Evolutionary conservation across 2,329 filamentous ascomycete species (phyloP).

Genomic region (Pseudogymnoascus sp.): DNA sequence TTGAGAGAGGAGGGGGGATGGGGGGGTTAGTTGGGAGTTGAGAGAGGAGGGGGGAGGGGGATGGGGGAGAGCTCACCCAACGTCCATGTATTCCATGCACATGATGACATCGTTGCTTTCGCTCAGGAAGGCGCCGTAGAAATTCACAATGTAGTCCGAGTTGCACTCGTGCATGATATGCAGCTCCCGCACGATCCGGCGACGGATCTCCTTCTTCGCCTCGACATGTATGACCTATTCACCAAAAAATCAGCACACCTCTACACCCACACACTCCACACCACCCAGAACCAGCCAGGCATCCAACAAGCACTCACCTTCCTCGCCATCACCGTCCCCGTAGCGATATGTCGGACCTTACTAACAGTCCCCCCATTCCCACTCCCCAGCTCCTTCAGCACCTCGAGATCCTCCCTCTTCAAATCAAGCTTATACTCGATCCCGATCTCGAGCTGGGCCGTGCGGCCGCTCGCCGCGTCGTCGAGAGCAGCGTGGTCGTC

Average conservation of each 20-base stretch:
- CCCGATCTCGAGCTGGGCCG: constrained; percentile 78
- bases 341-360: constrained; percentile 92
- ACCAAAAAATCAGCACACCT: neutral
- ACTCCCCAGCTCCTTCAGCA: constrained; percentile 88
- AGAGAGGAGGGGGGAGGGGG: too few species aligned
- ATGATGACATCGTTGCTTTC: constrained; percentile 96
- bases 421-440: constrained; percentile 95
- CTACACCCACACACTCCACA: neutral
- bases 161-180: constrained; percentile 99
- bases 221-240: constrained; percentile 90
- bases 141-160: constrained; percentile 92
- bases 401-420: constrained; percentile 82
- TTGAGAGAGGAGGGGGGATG: neutral
- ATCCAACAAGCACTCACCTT: constrained; percentile 60
- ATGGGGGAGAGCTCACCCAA: constrained; percentile 61
- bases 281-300: neutral
- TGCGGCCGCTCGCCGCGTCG: constrained; percentile 42
- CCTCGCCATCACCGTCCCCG: constrained; percentile 92
- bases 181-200: constrained; percentile 91
- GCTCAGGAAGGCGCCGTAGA: constrained; percentile 95
- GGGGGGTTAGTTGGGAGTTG: constrained; percentile 22
- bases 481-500: constrained; percentile 47
- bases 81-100: constrained; percentile 99
- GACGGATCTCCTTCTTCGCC: constrained; percentile 93
- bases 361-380: constrained; percentile 97